Conservation (phyloP, 805 yeast genomes). For the Isabelozyma gotoi region DNA sequence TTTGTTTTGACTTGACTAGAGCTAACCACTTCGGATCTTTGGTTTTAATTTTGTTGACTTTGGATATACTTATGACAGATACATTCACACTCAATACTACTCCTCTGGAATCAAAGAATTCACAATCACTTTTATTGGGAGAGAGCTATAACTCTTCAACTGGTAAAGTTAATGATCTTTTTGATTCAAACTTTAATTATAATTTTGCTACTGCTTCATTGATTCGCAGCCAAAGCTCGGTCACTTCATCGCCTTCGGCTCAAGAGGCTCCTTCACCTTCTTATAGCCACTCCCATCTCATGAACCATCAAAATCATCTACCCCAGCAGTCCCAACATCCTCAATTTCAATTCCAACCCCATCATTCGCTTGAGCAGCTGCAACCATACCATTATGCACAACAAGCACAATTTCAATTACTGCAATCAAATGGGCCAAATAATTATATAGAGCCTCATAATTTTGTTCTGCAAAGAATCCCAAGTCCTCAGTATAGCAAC, state of each 20-base stretch:
- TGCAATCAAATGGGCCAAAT: background rate
- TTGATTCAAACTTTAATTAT: background rate
- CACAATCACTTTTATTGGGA: background rate
- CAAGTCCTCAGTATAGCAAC: background rate
- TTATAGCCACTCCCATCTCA: background rate
- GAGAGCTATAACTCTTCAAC: background rate
- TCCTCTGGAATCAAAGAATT: background rate
- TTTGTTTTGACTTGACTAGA: background rate
- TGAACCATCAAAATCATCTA: background rate
- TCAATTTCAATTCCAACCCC: background rate
- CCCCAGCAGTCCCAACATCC: background rate
- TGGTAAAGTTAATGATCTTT: background rate
- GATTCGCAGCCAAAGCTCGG: background rate
- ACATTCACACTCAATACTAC: background rate
- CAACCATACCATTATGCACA: conserved; percentile 1
- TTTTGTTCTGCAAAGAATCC: background rate
- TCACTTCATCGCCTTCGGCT: background rate
- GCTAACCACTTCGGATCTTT: no score
- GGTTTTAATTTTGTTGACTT: no score
- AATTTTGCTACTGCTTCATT: background rate
- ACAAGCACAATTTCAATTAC: conserved; percentile 2
- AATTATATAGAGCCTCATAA: background rate
- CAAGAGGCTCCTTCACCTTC: background rate
- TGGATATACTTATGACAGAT: background rate
- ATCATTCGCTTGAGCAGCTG: background rate